These are phyloP conservation scores for Bauhinia variegata DNA, from an alignment of 306 rosid species.

Conservation along the genomic window DNA sequence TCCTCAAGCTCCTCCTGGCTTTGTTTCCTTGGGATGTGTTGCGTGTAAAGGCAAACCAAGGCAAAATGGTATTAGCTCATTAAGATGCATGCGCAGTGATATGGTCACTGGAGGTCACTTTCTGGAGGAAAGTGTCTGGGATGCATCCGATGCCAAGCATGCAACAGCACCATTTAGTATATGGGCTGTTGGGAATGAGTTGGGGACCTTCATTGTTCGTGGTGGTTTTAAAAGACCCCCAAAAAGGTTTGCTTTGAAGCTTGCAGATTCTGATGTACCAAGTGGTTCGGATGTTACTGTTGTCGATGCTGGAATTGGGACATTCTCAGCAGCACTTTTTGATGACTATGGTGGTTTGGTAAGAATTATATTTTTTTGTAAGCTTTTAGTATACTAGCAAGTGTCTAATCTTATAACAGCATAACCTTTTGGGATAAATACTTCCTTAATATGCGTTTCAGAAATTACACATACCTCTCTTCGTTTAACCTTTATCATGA, in stretches of 20 bases:
- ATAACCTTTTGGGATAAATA: constrained; percentile 28
- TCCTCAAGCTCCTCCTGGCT: constrained; percentile 96
- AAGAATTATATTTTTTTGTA: constrained; percentile 48
- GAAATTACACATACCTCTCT: no score
- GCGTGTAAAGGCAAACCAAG: constrained; percentile 83
- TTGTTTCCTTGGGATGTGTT: constrained; percentile 87
- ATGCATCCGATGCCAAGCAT: constrained; percentile 73
- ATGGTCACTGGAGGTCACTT: constrained; percentile 82
- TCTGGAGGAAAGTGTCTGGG: constrained; percentile 91
- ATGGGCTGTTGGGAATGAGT: constrained; percentile 86
- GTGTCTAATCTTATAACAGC: constrained; percentile 2
- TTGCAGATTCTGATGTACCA: constrained; percentile 66
- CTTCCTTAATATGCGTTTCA: no score
- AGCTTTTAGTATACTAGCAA: not conserved
- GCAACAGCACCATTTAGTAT: constrained; percentile 68
- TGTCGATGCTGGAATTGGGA: constrained; percentile 78
- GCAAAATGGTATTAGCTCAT: constrained; percentile 64
- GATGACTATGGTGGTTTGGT: constrained; percentile 99
- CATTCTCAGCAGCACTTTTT: constrained; percentile 87
- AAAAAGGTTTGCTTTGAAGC: constrained; percentile 85
- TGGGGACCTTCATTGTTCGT: constrained; percentile 84
- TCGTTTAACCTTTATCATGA: no score
- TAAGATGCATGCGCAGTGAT: constrained; percentile 89
- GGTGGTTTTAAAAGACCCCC: constrained; percentile 91
- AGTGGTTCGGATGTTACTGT: constrained; percentile 74